A percentile compares a stretch with the other conserved stretches of the same genome.
Evolutionary conservation across 2,329 filamentous ascomycete genomes (phyloP).

Genomic region (Emmonsia crescens): DNA sequence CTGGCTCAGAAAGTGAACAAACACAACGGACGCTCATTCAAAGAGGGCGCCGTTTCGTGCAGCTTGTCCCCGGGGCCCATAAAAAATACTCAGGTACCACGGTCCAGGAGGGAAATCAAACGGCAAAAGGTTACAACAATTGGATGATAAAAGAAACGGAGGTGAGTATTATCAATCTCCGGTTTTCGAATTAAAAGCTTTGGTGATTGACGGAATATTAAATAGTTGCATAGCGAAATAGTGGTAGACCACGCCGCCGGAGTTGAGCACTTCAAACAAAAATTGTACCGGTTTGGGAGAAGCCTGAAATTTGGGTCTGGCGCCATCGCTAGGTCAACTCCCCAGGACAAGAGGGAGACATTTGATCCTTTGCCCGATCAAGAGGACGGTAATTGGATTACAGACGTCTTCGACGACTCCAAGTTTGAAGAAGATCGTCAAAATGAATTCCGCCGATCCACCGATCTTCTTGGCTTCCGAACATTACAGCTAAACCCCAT

Average conservation of each 20-base stretch:
- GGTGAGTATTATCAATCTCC: neutral
- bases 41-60: neutral
- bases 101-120: neutral
- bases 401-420: conserved; percentile 2
- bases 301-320: neutral
- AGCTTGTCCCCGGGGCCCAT: neutral
- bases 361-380: neutral
- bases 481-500: neutral
- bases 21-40: neutral
- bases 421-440: conserved; percentile 3
- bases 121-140: neutral
- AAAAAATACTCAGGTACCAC: neutral
- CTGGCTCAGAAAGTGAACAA: neutral
- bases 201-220: neutral
- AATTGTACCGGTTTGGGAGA: neutral
- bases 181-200: neutral
- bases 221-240: neutral
- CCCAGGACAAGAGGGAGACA: neutral
- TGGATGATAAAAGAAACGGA: neutral
- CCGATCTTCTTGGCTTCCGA: neutral
- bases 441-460: neutral
- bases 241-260: neutral
- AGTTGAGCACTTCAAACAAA: conserved; percentile 1
- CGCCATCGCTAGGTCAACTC: neutral
- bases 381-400: neutral